Percentiles rank a stretch among this genome's conserved stretches.
Conservation (phyloP, 768 basidiomycete species). For the Kockovaella imperatae region DNA sequence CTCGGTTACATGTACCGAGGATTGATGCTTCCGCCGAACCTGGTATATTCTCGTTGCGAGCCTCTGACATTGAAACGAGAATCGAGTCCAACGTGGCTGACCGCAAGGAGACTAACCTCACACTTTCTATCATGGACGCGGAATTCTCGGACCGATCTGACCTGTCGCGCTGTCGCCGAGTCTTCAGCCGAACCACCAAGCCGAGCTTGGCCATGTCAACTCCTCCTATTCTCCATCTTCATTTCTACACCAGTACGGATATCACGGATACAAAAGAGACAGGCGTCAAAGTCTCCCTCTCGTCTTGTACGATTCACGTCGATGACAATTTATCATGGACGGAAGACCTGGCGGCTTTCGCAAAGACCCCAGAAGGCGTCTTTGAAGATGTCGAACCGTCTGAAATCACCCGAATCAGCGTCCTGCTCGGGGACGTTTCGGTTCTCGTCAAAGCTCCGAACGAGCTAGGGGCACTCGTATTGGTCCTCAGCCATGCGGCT, state of each 20-base stretch:
- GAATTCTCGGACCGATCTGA: conserved; percentile 51
- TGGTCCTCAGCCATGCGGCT: conserved; percentile 60
- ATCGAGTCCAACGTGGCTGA: conserved; percentile 65
- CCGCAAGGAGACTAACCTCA: conserved; percentile 65
- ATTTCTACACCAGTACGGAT: conserved; percentile 60
- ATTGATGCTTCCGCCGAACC: neutral
- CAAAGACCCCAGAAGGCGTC: conserved; percentile 80
- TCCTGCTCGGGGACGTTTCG: conserved; percentile 62
- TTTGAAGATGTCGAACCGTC: conserved; percentile 90
- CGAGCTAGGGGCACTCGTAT: conserved; percentile 59
- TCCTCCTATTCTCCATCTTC: conserved; percentile 43
- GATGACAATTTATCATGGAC: conserved; percentile 60
- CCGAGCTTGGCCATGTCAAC: conserved; percentile 48
- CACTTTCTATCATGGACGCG: conserved; percentile 58
- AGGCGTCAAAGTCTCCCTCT: conserved; percentile 57
- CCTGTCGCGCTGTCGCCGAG: conserved; percentile 41
- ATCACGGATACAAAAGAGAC: conserved; percentile 70
- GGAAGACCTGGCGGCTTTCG: conserved; percentile 56
- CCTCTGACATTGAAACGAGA: conserved; percentile 57
- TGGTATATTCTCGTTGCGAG: conserved; percentile 47
- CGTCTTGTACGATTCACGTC: conserved; percentile 58
- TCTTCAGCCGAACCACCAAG: conserved; percentile 56
- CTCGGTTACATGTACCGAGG: conserved; percentile 54
- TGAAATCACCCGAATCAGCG: conserved; percentile 66
- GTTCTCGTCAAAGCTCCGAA: conserved; percentile 55